phyloP scores from a whole-genome alignment of 2,329 filamentous ascomycete genomes.

The Setomelanomma holmii region DNA sequence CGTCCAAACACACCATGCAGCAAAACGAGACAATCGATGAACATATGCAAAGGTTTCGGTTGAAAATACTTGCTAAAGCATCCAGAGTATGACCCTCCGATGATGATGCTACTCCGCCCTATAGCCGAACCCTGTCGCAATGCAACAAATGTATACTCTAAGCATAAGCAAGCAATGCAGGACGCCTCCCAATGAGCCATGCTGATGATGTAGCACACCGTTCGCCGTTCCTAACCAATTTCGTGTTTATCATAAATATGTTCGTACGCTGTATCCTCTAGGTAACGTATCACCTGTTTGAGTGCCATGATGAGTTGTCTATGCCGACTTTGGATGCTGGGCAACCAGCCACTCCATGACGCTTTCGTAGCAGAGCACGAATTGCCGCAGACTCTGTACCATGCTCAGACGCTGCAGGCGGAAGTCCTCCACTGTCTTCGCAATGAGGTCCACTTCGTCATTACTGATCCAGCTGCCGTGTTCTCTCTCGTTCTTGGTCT shows the following conservation, averaged over 20 bases:
- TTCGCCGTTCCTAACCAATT: constrained; percentile 1
- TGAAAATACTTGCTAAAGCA: neutral
- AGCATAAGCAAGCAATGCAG: constrained; percentile 9
- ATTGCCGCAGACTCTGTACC: constrained; percentile 94
- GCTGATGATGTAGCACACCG: constrained; percentile 9
- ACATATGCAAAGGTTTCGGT: neutral
- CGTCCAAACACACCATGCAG: too few species aligned
- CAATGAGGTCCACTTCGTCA: constrained; percentile 78
- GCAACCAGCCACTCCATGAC: constrained; percentile 82
- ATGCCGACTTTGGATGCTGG: constrained; percentile 48
- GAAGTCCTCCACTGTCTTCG: constrained; percentile 90
- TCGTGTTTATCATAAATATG: neutral
- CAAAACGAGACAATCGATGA: too few species aligned
- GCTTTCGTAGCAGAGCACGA: constrained; percentile 95
- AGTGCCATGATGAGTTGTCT: neutral
- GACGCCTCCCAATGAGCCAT: constrained; percentile 18
- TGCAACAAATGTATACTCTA: constrained; percentile 10
- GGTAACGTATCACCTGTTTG: neutral
- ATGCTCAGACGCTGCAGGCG: constrained; percentile 88
- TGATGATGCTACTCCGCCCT: neutral
- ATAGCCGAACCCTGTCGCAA: neutral
- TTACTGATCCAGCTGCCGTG: constrained; percentile 72
- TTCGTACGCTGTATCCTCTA: neutral
- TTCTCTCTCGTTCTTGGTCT: constrained; percentile 34
- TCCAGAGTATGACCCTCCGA: neutral